phyloP scores from a whole-genome alignment of 148 eudicot species.

The Pouteria glomerata region DNA sequence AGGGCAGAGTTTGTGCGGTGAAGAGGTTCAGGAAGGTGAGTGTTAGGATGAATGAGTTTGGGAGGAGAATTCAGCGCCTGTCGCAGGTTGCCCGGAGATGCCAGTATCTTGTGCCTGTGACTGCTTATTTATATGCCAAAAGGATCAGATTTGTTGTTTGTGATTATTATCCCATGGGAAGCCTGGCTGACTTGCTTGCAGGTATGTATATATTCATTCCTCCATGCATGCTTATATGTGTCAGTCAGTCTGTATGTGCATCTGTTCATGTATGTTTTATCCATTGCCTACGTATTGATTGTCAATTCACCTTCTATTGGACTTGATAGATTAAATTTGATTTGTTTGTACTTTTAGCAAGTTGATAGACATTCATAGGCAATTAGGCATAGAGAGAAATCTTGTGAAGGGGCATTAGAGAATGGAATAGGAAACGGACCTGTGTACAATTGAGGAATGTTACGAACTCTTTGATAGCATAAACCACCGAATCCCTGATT shows the following conservation, averaged over 20 bases:
- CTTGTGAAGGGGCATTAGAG: no score
- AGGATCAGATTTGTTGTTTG: constrained; percentile 36
- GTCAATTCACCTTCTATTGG: background rate
- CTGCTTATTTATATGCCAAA: constrained; percentile 27
- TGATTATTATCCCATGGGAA: constrained; percentile 41
- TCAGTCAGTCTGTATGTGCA: background rate
- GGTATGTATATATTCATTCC: constrained; percentile 9
- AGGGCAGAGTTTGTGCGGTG: constrained; percentile 19
- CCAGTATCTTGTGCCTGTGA: constrained; percentile 25
- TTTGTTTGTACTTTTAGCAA: no score
- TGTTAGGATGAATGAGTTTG: constrained; percentile 24
- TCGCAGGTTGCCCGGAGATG: constrained; percentile 20
- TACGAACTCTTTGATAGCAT: no score
- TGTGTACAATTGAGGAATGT: no score
- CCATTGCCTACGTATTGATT: background rate
- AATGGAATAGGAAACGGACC: no score
- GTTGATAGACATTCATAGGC: no score
- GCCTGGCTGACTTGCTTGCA: constrained; percentile 36
- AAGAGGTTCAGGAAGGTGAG: constrained; percentile 31
- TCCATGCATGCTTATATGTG: background rate
- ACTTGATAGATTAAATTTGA: no score
- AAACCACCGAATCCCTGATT: no score
- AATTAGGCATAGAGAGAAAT: no score
- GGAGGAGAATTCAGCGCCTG: constrained; percentile 20
- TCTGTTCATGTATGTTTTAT: no score